Evolutionary conservation across 257 asterid genomes (phyloP).

Genomic region (Fraxinus cuspidata): DNA sequence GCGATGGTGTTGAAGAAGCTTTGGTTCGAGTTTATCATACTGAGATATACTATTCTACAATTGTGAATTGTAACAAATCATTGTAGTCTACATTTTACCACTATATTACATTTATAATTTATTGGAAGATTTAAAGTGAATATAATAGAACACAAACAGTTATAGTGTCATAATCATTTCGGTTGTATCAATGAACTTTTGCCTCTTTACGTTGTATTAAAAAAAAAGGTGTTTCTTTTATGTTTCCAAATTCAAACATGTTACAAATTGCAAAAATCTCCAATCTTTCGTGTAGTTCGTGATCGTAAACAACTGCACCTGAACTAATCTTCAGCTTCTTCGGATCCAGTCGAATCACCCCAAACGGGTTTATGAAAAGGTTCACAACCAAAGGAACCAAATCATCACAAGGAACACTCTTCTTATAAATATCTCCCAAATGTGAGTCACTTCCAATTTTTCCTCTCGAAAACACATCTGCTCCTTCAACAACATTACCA

Average conservation of each 20-base stretch:
- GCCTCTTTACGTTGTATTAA: background rate
- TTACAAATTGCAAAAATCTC: background rate
- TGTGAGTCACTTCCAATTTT: slow-evolving; percentile 91
- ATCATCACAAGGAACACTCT: slow-evolving; percentile 87
- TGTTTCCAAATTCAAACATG: background rate
- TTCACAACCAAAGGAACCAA: slow-evolving; percentile 76
- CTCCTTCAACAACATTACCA: slow-evolving; percentile 83
- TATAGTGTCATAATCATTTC: background rate
- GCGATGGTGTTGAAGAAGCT: too few relatives aligned
- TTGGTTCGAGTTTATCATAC: too few relatives aligned
- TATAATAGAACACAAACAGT: too few relatives aligned
- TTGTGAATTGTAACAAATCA: too few relatives aligned
- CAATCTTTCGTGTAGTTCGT: background rate
- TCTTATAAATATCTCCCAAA: slow-evolving; percentile 80
- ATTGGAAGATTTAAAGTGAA: too few relatives aligned
- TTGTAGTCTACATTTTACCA: too few relatives aligned
- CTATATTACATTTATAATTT: too few relatives aligned
- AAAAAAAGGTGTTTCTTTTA: too few relatives aligned
- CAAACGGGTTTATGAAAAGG: slow-evolving; percentile 68
- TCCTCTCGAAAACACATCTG: slow-evolving; percentile 82
- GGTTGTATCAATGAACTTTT: background rate
- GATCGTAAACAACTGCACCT: background rate
- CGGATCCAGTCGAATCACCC: slow-evolving; percentile 67
- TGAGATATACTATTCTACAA: too few relatives aligned
- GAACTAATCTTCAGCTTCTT: slow-evolving; percentile 65